Base-by-base conservation (phyloP, 2,329 filamentous ascomycete genomes). In the Fulvia fulva region DNA sequence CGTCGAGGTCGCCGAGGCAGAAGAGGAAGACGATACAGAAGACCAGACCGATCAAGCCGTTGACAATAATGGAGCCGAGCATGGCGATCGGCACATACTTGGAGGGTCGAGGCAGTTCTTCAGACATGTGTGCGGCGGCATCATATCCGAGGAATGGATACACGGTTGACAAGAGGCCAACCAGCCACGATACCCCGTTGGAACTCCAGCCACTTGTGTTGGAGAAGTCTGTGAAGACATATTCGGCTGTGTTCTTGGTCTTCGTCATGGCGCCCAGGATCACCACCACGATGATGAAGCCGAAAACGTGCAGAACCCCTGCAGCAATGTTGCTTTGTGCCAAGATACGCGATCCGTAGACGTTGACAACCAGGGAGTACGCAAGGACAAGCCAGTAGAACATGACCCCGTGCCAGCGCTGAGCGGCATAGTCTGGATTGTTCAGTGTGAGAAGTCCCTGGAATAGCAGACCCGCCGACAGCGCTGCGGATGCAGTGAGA, bases 281-380 rank as follows among this genome's bases (percentile, higher is more conserved):
- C 30, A 65, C 34, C 5, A 81, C 66, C 23, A 79, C 73, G 16
- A 81, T 67, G 26, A 81, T 74, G n/a, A 78, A 65, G 0, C 76
- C 76, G 63, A 81, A 78, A 22, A 81, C 71, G 21, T 75, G 72
- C 1, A 78, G 77, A 1, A 82, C 67, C 2, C 76, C 61, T 34
- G 72, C 73, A 3, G 73, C 75, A 11, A 74, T 71, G n/a, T 75
- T 69, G 2, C 72, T 74, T 59, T 81, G 81, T 63, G 80, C 73
- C 47, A 65, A 50, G 16, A 67, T 57, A n/a, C 60, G 58, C 23
- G 63, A 59, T 4, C 58, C 51, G 19, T 62, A 60, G 30, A 68
- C 59, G n/a, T 63, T 59, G 2, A 68, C 58, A 16, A 61, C 59
- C 14, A 68, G 55, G 7, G 58, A 56, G 49, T 63, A 62, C 26